These are phyloP conservation scores for Crepidotus variabilis DNA, from an alignment of 768 basidiomycete genomes.

Conservation along the genomic window DNA sequence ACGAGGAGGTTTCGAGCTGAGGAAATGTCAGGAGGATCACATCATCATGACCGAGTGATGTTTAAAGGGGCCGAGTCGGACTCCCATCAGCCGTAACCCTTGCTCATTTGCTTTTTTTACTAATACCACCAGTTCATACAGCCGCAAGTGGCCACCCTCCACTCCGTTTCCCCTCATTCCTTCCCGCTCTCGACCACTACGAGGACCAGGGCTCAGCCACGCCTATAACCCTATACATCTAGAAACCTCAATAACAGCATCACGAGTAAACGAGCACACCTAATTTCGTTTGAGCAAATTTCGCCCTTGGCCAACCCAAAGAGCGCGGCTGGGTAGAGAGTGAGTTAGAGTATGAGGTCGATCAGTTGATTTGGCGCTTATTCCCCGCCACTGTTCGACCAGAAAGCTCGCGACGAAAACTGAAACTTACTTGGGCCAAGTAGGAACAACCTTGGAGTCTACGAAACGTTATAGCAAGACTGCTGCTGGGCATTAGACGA, in stretches of 20 bases:
- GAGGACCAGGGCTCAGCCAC: background rate
- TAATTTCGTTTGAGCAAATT: constrained; percentile 6
- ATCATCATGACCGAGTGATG: background rate
- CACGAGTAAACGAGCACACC: background rate
- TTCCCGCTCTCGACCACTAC: background rate
- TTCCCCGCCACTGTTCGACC: background rate
- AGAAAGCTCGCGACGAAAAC: no score
- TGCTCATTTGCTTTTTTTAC: background rate
- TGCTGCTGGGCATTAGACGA: background rate
- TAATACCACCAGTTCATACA: background rate
- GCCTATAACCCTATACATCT: background rate
- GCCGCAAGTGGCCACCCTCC: background rate
- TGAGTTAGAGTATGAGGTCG: background rate
- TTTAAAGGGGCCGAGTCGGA: background rate
- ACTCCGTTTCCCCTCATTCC: background rate
- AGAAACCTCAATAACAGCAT: background rate
- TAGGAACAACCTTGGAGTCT: background rate
- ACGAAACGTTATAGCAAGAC: background rate
- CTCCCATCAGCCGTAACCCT: background rate
- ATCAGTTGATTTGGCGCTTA: background rate
- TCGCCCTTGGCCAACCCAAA: constrained; percentile 5
- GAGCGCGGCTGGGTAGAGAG: background rate
- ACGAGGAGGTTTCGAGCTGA: background rate
- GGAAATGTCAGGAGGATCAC: background rate
- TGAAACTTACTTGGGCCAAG: background rate